Evolutionary conservation across 2,329 filamentous ascomycete genomes (phyloP).

Genomic region (Fusarium brevicatenulatum): DNA sequence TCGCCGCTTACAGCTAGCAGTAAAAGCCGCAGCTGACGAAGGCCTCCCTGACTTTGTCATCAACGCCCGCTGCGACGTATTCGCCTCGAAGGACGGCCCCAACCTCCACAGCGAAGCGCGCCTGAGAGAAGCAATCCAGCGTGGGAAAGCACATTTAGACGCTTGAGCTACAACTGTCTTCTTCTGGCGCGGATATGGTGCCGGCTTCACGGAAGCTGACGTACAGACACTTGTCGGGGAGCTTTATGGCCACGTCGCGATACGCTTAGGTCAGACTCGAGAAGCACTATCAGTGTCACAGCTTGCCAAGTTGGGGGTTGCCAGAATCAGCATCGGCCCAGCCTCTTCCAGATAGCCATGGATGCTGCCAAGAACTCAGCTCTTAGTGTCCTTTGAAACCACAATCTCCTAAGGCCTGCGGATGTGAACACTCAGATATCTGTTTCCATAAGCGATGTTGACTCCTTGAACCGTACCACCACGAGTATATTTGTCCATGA

Average conservation of each 20-base stretch:
- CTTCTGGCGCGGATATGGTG: not conserved
- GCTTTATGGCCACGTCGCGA: not conserved
- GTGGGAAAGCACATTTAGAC: not conserved
- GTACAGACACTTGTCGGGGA: not conserved
- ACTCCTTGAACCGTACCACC: not conserved
- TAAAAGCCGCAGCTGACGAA: not conserved
- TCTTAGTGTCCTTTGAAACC: not conserved
- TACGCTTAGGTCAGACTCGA: not conserved
- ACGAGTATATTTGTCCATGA: not conserved
- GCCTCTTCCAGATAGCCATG: not conserved
- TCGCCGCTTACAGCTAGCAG: not conserved
- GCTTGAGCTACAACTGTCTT: not conserved
- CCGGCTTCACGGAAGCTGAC: not conserved
- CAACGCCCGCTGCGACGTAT: not conserved
- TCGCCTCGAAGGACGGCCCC: not conserved
- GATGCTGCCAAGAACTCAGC: not conserved
- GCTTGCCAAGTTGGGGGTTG: not conserved
- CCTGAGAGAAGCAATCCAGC: not conserved
- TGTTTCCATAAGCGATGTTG: not conserved
- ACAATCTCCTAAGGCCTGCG: not conserved
- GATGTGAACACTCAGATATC: not conserved
- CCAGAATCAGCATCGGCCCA: not conserved
- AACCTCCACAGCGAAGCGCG: not conserved
- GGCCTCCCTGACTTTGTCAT: not conserved
- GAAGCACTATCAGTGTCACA: not conserved